These are phyloP conservation scores for Sideroxylon spinosum DNA, from an alignment of 179 eudicot species.

Conservation along the genomic window DNA sequence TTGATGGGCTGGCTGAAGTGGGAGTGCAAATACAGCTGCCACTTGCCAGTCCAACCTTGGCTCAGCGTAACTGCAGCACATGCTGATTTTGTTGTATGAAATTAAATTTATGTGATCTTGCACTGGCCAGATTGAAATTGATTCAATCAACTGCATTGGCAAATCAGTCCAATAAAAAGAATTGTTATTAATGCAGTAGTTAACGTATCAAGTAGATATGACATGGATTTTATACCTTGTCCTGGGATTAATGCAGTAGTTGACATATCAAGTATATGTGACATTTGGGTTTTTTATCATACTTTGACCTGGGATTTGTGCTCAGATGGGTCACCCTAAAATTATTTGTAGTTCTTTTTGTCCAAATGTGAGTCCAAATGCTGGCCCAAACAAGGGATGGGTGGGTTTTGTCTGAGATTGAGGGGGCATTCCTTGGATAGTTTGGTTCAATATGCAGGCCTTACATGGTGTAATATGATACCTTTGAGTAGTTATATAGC, in stretches of 20 bases:
- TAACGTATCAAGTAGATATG: not conserved
- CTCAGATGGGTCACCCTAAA: not conserved
- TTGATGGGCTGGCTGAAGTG: constrained; percentile 7
- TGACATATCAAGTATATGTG: too few relatives aligned
- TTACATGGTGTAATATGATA: not conserved
- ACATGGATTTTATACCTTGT: not conserved
- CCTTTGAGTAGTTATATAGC: not conserved
- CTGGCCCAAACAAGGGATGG: not conserved
- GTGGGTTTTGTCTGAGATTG: not conserved
- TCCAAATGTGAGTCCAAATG: not conserved
- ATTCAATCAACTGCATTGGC: too few relatives aligned
- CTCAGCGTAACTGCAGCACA: too few relatives aligned
- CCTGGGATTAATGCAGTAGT: too few relatives aligned
- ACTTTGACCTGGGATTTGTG: not conserved
- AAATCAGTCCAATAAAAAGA: too few relatives aligned
- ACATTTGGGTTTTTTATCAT: not conserved
- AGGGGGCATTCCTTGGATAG: not conserved
- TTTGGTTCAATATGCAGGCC: not conserved
- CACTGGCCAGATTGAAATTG: too few relatives aligned
- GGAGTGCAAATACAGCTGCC: not conserved
- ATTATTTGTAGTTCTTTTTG: not conserved
- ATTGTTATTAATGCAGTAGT: not conserved
- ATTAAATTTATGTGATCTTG: too few relatives aligned
- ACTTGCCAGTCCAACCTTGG: too few relatives aligned
- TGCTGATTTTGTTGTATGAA: too few relatives aligned